Percentiles rank a stretch among this genome's conserved stretches.
phyloP scores from a whole-genome alignment of 2,329 filamentous ascomycete genomes.

The Colletotrichum sublineola region DNA sequence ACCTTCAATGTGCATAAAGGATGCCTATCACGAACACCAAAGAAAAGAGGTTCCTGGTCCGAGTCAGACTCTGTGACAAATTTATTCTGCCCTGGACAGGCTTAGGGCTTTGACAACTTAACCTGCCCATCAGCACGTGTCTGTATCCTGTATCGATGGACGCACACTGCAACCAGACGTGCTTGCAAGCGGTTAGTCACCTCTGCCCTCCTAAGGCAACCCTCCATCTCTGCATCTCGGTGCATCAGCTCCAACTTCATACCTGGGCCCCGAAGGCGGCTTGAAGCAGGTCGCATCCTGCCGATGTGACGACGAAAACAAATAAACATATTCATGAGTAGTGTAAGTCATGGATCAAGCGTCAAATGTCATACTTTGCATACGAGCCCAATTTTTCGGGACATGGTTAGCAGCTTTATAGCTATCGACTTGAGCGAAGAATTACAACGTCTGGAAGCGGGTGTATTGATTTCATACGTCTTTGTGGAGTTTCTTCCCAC shows the following conservation, averaged over 20 bases:
- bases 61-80: constrained; percentile 9
- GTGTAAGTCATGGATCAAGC: background rate
- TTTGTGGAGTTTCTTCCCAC: constrained; percentile 25
- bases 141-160: constrained; percentile 30
- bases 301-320: background rate
- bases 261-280: background rate
- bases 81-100: background rate
- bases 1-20: constrained; percentile 25
- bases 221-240: constrained; percentile 23
- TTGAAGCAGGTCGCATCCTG: background rate
- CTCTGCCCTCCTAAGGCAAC: constrained; percentile 28
- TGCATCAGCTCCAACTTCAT: background rate
- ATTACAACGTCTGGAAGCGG: constrained; percentile 28
- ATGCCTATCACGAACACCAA: constrained; percentile 21
- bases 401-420: constrained; percentile 7
- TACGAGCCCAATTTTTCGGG: constrained; percentile 8
- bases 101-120: constrained; percentile 34
- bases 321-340: background rate
- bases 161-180: constrained; percentile 7
- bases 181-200: constrained; percentile 27
- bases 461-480: constrained; percentile 8
- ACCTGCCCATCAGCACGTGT: constrained; percentile 28
- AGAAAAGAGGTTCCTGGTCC: background rate
- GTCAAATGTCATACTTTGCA: background rate
- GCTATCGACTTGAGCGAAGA: constrained; percentile 18